Percentiles rank a stretch among this genome's conserved stretches.
These are phyloP conservation scores for Ceraceosorus bombacis DNA, from an alignment of 1,284 basidiomycete species.

Conservation along the genomic window DNA sequence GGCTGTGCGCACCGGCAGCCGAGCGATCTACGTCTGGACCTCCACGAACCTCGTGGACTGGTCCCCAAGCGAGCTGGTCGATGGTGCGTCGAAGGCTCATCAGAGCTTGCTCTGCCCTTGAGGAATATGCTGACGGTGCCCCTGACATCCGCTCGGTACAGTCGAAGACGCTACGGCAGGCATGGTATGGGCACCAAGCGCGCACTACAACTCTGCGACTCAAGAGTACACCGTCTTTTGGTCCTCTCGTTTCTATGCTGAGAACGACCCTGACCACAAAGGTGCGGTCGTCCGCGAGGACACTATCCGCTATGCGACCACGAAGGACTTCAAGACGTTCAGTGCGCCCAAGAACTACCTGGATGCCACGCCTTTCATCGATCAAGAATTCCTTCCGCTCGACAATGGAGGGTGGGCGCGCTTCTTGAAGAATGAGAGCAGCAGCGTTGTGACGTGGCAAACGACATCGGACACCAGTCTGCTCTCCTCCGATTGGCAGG, in stretches of 20 bases:
- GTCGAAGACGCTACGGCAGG: slow-evolving; percentile 11
- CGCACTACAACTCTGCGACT: slow-evolving; percentile 2
- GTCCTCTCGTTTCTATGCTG: slow-evolving; percentile 11
- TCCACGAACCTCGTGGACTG: slow-evolving; percentile 18
- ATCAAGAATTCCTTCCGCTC: slow-evolving; percentile 13
- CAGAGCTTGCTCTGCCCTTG: background rate
- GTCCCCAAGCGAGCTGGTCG: slow-evolving; percentile 8
- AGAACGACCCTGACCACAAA: slow-evolving; percentile 4
- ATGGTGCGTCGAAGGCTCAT: slow-evolving; percentile 8
- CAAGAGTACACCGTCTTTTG: slow-evolving; percentile 11
- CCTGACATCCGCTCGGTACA: background rate
- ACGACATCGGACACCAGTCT: slow-evolving; percentile 7
- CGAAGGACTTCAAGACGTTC: slow-evolving; percentile 13
- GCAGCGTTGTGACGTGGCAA: slow-evolving; percentile 3
- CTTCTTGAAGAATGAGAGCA: slow-evolving; percentile 10
- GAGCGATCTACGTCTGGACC: slow-evolving; percentile 16
- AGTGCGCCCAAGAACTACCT: slow-evolving; percentile 2
- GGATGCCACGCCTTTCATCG: background rate
- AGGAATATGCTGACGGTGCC: background rate
- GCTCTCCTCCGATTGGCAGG: slow-evolving; percentile 4
- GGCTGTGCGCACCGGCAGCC: slow-evolving; percentile 12
- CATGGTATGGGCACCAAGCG: slow-evolving; percentile 14
- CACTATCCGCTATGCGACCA: slow-evolving; percentile 8
- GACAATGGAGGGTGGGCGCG: slow-evolving; percentile 1
- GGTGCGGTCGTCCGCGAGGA: background rate